Conservation (phyloP, 306 rosid species). For the Purshia tridentata region DNA sequence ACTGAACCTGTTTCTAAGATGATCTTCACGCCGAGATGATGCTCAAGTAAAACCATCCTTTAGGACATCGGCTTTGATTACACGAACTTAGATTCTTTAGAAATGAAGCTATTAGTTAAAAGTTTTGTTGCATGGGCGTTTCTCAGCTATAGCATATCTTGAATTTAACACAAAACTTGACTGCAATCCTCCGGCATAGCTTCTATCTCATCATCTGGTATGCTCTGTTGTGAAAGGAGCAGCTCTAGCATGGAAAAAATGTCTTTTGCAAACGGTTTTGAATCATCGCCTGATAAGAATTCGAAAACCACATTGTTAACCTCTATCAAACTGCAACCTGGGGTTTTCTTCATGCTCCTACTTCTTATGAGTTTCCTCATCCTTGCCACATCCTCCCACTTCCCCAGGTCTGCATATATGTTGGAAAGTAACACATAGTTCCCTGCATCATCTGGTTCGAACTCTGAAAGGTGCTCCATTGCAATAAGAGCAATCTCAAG, state of each 20-base stretch:
- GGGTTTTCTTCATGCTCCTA: conserved; percentile 65
- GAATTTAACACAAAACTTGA: not conserved
- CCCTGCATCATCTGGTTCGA: conserved; percentile 82
- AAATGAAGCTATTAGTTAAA: not conserved
- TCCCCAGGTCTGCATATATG: conserved; percentile 69
- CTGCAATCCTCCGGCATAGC: conserved; percentile 14
- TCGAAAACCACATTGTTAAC: conserved; percentile 58
- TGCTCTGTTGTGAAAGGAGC: conserved; percentile 36
- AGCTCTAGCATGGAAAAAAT: conserved; percentile 49
- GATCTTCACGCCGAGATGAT: too few relatives aligned
- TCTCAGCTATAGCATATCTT: not conserved
- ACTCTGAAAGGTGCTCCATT: conserved; percentile 55
- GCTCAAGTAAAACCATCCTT: too few relatives aligned
- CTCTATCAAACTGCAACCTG: conserved; percentile 71
- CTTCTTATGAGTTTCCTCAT: conserved; percentile 59
- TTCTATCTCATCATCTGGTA: conserved; percentile 28
- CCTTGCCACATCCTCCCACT: conserved; percentile 65
- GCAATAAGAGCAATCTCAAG: conserved; percentile 60
- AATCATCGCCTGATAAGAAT: conserved; percentile 54
- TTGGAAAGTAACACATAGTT: conserved; percentile 79
- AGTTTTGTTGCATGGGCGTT: not conserved
- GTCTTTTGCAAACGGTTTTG: conserved; percentile 56
- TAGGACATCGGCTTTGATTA: not conserved
- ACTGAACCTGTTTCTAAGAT: too few relatives aligned
- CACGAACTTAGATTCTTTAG: not conserved